These are phyloP conservation scores for Aspergillus arachidicola DNA, from an alignment of 2,329 filamentous ascomycete species.

Conservation along the genomic window DNA sequence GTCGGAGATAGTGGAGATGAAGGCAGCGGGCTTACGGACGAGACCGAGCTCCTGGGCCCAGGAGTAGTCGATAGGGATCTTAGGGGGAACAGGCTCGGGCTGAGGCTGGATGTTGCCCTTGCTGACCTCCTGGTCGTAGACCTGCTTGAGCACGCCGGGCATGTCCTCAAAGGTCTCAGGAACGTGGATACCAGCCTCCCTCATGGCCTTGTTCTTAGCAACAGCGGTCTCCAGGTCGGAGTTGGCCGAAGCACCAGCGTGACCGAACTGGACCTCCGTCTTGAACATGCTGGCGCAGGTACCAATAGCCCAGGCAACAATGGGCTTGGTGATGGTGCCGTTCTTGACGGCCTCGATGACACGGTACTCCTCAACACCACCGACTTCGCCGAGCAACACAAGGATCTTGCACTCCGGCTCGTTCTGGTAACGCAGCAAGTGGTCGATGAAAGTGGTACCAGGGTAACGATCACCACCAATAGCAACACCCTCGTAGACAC, in stretches of 20 bases:
- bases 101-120: constrained; percentile 82
- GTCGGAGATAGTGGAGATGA: constrained; percentile 99
- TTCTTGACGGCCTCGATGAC: constrained; percentile 97
- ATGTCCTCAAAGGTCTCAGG: constrained; percentile 97
- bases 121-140: constrained; percentile 88
- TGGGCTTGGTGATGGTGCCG: constrained; percentile 94
- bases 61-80: constrained; percentile 99
- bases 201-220: constrained; percentile 96
- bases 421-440: constrained; percentile 92
- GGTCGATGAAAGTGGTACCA: constrained; percentile 98
- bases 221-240: constrained; percentile 97
- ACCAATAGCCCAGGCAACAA: constrained; percentile 98
- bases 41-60: constrained; percentile 99
- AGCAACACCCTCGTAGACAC: constrained; percentile 98
- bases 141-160: constrained; percentile 71
- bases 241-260: constrained; percentile 98
- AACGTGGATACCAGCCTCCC: constrained; percentile 89
- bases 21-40: constrained; percentile 98
- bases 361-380: constrained; percentile 99
- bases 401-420: constrained; percentile 98
- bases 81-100: constrained; percentile 88
- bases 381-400: constrained; percentile 92
- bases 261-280: constrained; percentile 99
- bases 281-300: constrained; percentile 99
- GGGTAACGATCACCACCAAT: constrained; percentile 99